Base-by-base conservation (phyloP, 441 rosid species). In the Corymbia citriodora region DNA sequence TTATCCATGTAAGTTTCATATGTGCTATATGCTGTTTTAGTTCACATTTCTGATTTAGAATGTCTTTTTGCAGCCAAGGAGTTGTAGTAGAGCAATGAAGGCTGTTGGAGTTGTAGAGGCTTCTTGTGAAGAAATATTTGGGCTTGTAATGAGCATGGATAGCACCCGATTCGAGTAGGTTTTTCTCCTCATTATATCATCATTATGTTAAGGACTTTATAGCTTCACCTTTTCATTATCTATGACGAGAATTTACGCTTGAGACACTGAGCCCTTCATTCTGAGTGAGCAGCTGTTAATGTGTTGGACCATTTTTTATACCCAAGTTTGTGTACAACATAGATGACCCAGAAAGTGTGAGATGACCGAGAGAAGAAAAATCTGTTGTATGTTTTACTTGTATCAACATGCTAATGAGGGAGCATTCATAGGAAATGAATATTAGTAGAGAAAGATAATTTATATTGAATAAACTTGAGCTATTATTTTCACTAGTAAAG, bases 81-180 rank as follows among this genome's bases (percentile, higher is more conserved):
- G 99, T 96, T 98, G 99, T 94, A 98, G 99, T 94, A 95, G 97
- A 93, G 99, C 99, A 92, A 98, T 98, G 99, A 98, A 96, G 93
- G 99, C 99, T 93, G 99, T 96, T 53, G 99, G 99, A 88, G 99
- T 97, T 79, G 98, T 98, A 92, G 99, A 98, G 92, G 99, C 99
- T 88, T 94, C 97, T 81, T 98, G 99, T 93, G 99, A 98, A 93
- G 99, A 98, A 93, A 96, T 98, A 94, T 98, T 98, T 94, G 97
- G 96, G 94, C 99, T 97, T 94, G 93, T 98, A 90, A 97, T 97
- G 99, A 98, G 99, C 98, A 98, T 98, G 99, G 99, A 98, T 92
- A 98, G 98, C 89, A 96, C 97, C 90, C 96, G 99, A 92, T 98
- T 95, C 94, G 99, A 98, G 99, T 98, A 96, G 92, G 99, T 96